Conservation (phyloP, 2,329 filamentous ascomycete genomes). For the Truncatella angustata region DNA sequence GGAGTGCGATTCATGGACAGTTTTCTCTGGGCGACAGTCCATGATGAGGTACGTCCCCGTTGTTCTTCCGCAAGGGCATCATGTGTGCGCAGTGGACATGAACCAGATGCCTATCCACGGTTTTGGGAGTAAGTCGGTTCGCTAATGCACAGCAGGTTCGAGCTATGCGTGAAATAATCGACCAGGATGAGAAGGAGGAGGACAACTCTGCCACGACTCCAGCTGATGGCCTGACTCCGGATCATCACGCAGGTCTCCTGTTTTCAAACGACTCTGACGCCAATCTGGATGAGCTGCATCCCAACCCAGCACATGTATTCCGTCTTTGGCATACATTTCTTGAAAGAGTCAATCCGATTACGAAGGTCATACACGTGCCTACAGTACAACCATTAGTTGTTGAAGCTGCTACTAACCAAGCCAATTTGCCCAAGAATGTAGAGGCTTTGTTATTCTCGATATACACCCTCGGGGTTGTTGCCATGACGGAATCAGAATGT, state of each 20-base stretch:
- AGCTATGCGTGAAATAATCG: conserved; percentile 59
- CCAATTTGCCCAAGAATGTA: conserved; percentile 53
- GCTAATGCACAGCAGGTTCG: conserved; percentile 40
- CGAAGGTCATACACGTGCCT: conserved; percentile 63
- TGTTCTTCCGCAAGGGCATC: no score
- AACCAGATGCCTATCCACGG: no score
- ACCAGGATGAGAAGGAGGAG: conserved; percentile 48
- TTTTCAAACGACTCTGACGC: conserved; percentile 40
- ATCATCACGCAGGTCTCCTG: conserved; percentile 51
- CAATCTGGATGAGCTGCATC: conserved; percentile 55
- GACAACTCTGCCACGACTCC: conserved; percentile 35
- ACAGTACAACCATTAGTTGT: conserved; percentile 65
- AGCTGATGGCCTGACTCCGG: conserved; percentile 45
- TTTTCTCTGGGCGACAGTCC: conserved; percentile 50
- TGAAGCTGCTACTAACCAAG: conserved; percentile 57
- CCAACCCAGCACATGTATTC: conserved; percentile 64
- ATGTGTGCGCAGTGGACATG: no score
- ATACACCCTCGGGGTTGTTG: conserved; percentile 59
- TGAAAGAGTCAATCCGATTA: conserved; percentile 67
- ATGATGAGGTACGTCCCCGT: conserved; percentile 49
- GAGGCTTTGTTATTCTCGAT: conserved; percentile 65
- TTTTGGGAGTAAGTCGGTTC: no score
- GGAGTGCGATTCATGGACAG: conserved; percentile 56
- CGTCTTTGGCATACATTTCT: conserved; percentile 73
- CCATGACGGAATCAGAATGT: conserved; percentile 56